These are phyloP conservation scores for Suhomyces kilbournensis DNA, from an alignment of 805 yeast genomes.

Conservation along the genomic window DNA sequence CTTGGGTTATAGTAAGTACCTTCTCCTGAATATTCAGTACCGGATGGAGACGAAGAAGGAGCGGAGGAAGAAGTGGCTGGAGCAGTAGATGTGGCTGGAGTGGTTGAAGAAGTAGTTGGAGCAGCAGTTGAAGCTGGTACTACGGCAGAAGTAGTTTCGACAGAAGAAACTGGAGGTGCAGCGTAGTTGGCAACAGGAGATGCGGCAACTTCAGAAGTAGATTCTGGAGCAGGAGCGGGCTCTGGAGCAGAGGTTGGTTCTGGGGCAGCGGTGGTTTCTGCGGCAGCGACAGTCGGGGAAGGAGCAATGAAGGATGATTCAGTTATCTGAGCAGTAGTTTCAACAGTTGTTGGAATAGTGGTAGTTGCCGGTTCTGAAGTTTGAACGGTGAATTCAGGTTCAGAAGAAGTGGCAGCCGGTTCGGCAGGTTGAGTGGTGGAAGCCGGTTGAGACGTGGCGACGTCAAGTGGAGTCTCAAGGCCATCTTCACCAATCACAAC, in stretches of 20 bases:
- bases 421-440: slow-evolving; percentile 7
- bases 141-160: slow-evolving; percentile 3
- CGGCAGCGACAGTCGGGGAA: neutral
- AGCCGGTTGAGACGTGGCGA: slow-evolving; percentile 12
- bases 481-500: slow-evolving; percentile 16
- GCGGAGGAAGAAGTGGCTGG: slow-evolving; percentile 13
- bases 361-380: neutral
- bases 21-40: slow-evolving; percentile 32
- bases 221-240: neutral
- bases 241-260: neutral
- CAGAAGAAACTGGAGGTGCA: neutral
- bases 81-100: slow-evolving; percentile 11
- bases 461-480: slow-evolving; percentile 3
- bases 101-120: slow-evolving; percentile 11
- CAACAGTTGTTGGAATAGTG: neutral
- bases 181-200: neutral
- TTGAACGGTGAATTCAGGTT: neutral
- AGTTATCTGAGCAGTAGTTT: neutral
- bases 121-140: slow-evolving; percentile 13
- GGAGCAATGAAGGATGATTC: neutral
- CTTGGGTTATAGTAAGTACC: slow-evolving; percentile 50
- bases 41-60: slow-evolving; percentile 6
- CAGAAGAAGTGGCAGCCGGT: slow-evolving; percentile 9
- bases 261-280: slow-evolving; percentile 1
- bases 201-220: slow-evolving; percentile 1